Evolutionary conservation across 106 monocot species (phyloP), one percentile per base, ranked within the genome.

Genomic region (Iris macrosiphon): DNA sequence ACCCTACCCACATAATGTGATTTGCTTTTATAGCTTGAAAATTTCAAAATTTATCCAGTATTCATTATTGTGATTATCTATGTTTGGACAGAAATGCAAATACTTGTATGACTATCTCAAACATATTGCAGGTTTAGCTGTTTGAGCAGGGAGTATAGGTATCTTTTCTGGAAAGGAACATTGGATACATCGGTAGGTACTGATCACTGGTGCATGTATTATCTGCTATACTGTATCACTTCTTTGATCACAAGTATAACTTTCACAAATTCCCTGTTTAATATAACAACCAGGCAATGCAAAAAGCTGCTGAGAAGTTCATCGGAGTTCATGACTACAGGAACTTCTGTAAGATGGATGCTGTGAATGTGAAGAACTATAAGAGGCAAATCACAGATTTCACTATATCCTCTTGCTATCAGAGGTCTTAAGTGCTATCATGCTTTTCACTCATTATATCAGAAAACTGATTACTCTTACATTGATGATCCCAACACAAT

Each of bases 321-420:
- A 72, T 80, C 47, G 96, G 96, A 66, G 82, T 83, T 55, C 77
- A 90, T 71, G 96, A 98, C 55, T 98, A 87, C 66, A 82, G 96
- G 70, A 98, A 90, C 52, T 98, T 98, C 49, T 98, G 96, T 67
- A 98, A 98, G 72, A 90, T 98, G 96, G 96, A 98, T 83, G 96
- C 96, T 55, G 76, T 64, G 34, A 98, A 98, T 72, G 96, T 98
- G 26, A 79, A 65, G 31, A 98, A 98, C 51, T 98, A 80, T 61
- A 82, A 30, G 35, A 71, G 90, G 20, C 29, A 54, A 25, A 87
- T 98, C 20, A 83, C 75, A 35, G 34, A 38, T 16, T 83, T 87
- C 66, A 55, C 66, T 25, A 79, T 98, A 24, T 72, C 70, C 55
- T 59, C 68, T 63, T 79, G 72, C 68, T 52, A 67, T 33, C 52